Percentiles rank a stretch among this genome's conserved stretches.
phyloP scores from a whole-genome alignment of 306 rosid genomes.

The Carpinus fangiana region DNA sequence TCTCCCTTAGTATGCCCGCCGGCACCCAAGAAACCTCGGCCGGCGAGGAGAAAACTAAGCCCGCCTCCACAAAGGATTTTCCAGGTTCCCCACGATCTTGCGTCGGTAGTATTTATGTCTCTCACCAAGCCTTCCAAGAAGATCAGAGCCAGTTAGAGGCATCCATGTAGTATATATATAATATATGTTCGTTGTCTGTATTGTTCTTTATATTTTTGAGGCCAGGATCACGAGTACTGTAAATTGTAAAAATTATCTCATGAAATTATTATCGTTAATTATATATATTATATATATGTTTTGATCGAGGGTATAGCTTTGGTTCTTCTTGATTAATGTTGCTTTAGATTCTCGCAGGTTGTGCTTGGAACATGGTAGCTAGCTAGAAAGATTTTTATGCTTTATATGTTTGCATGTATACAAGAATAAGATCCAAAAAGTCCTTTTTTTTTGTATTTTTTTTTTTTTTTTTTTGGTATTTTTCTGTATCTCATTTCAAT shows the following conservation, averaged over 20 bases:
- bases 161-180: background rate
- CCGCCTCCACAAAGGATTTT: conserved; percentile 31
- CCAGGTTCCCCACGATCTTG: conserved; percentile 50
- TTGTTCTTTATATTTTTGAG: background rate
- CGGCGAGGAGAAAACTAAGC: conserved; percentile 23
- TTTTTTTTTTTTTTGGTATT: background rate
- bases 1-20: conserved; percentile 54
- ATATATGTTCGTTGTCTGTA: background rate
- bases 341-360: background rate
- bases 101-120: conserved; percentile 36
- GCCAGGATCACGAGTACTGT: background rate
- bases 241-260: background rate
- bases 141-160: conserved; percentile 33
- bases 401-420: background rate
- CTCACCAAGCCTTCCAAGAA: conserved; percentile 30
- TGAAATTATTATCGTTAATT: background rate
- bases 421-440: background rate
- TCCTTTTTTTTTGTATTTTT: background rate
- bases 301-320: background rate
- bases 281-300: background rate
- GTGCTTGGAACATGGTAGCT: background rate
- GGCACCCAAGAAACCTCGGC: conserved; percentile 57
- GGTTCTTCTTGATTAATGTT: background rate
- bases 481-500: background rate
- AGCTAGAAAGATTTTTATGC: background rate